Evolutionary conservation across 2,329 filamentous ascomycete genomes (phyloP).

Genomic region (Colletotrichum horii): DNA sequence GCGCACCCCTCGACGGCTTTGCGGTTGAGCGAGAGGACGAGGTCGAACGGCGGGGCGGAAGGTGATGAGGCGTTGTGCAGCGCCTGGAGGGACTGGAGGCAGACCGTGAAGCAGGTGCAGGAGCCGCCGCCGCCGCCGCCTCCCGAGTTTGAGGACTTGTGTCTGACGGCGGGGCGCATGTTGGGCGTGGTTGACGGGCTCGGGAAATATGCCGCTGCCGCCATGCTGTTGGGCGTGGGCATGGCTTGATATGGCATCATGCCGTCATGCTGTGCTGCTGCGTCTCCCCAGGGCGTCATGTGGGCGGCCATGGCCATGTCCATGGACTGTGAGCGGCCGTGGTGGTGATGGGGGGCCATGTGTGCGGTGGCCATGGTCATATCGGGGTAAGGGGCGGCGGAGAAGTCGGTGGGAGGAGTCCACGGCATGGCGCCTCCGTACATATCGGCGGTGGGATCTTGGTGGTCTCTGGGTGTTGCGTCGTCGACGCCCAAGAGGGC

Average conservation of each 20-base stretch:
- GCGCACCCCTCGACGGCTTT: constrained; percentile 55
- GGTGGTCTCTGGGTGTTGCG: constrained; percentile 19
- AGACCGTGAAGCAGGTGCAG: constrained; percentile 53
- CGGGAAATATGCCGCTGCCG: constrained; percentile 40
- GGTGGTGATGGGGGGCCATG: constrained; percentile 26
- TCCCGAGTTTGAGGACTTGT: constrained; percentile 23
- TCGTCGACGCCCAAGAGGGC: constrained; percentile 35
- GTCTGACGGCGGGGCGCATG: constrained; percentile 31
- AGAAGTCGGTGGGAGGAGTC: constrained; percentile 42
- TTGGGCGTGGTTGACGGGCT: constrained; percentile 43
- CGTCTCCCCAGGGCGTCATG: constrained; percentile 32
- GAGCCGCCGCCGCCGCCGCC: constrained; percentile 28
- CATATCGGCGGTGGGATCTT: constrained; percentile 31
- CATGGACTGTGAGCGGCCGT: constrained; percentile 40
- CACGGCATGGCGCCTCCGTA: constrained; percentile 43
- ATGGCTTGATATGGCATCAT: constrained; percentile 37
- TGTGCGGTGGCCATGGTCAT: constrained; percentile 32
- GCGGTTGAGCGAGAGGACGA: constrained; percentile 49
- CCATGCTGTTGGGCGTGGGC: constrained; percentile 39
- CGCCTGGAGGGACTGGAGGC: constrained; percentile 50
- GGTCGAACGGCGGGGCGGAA: constrained; percentile 44
- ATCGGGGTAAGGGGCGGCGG: constrained; percentile 35
- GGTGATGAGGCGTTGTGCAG: constrained; percentile 50
- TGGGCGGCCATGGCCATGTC: constrained; percentile 35
- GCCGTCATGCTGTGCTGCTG: constrained; percentile 29